A percentile compares a stretch with the other conserved stretches of the same genome.
These are phyloP conservation scores for Suillus decipiens DNA, from an alignment of 768 basidiomycete genomes.

Conservation along the genomic window DNA sequence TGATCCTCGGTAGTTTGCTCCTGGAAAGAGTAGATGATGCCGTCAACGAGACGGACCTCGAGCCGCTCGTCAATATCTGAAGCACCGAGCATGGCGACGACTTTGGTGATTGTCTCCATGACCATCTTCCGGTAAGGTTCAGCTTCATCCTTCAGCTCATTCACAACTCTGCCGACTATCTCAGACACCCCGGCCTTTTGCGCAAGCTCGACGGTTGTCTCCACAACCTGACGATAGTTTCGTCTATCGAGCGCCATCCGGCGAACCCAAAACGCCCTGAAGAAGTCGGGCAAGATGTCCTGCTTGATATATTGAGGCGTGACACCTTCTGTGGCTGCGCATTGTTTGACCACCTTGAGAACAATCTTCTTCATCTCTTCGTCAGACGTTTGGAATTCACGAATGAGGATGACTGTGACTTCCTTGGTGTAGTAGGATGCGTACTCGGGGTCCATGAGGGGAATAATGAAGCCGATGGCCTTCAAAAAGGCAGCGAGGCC, in stretches of 20 bases:
- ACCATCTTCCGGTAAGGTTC: conserved; percentile 99
- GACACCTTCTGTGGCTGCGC: conserved; percentile 97
- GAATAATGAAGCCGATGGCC: conserved; percentile 99
- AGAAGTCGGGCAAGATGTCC: conserved; percentile 98
- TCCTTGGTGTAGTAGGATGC: conserved; percentile 99
- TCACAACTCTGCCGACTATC: conserved; percentile 83
- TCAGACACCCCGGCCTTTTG: conserved; percentile 97
- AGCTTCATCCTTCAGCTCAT: conserved; percentile 55
- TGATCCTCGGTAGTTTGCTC: conserved; percentile 99
- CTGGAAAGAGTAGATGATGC: conserved; percentile 99
- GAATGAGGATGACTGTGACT: conserved; percentile 94
- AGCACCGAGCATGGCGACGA: conserved; percentile 90
- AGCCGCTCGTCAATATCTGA: conserved; percentile 96
- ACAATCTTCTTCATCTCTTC: conserved; percentile 99
- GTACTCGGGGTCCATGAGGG: conserved; percentile 99
- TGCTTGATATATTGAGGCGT: conserved; percentile 94
- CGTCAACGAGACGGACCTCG: conserved; percentile 92
- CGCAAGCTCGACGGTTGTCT: conserved; percentile 97
- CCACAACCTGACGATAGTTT: conserved; percentile 96
- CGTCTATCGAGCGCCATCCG: conserved; percentile 97
- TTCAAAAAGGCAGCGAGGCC: conserved; percentile 78
- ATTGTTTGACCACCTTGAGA: conserved; percentile 98
- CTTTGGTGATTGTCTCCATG: conserved; percentile 99
- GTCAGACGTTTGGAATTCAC: conserved; percentile 98
- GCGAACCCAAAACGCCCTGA: conserved; percentile 98